phyloP scores from a whole-genome alignment of 805 yeast species.

The Metschnikowia amazonensis region DNA sequence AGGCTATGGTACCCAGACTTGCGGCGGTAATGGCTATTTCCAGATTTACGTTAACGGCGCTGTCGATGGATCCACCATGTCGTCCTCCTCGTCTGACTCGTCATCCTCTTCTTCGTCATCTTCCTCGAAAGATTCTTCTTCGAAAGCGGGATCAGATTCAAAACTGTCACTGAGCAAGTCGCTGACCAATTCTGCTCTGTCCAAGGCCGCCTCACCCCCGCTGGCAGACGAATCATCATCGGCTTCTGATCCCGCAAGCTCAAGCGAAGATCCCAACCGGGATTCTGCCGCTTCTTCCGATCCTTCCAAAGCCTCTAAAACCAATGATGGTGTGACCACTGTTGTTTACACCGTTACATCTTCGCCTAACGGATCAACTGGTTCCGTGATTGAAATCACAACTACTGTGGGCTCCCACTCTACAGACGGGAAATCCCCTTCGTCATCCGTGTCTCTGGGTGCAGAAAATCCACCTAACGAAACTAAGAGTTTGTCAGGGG shows the following conservation, averaged over 20 bases:
- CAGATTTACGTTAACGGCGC: conserved; percentile 41
- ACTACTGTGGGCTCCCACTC: conserved; percentile 17
- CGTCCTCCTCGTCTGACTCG: conserved; percentile 15
- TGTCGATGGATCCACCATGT: conserved; percentile 17
- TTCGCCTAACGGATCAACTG: conserved; percentile 11
- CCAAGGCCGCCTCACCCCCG: not conserved
- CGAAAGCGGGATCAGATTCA: not conserved
- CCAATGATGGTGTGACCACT: conserved; percentile 16
- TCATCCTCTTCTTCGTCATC: conserved; percentile 13
- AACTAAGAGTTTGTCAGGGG: conserved; percentile 26
- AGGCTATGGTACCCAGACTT: conserved; percentile 59
- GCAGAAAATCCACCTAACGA: conserved; percentile 11
- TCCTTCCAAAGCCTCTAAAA: conserved; percentile 7
- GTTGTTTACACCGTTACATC: conserved; percentile 20
- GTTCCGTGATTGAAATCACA: conserved; percentile 22
- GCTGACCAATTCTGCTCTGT: not conserved
- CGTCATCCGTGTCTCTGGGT: conserved; percentile 6
- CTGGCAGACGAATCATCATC: not conserved
- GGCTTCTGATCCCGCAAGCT: not conserved
- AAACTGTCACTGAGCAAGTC: not conserved
- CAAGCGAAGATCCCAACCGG: not conserved
- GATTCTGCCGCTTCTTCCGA: not conserved
- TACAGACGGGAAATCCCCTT: conserved; percentile 7
- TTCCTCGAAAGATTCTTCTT: conserved; percentile 9
- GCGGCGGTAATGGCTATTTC: conserved; percentile 50